These are phyloP conservation scores for Colletotrichum brevisporum DNA, from an alignment of 2,329 filamentous ascomycete species.

Conservation along the genomic window DNA sequence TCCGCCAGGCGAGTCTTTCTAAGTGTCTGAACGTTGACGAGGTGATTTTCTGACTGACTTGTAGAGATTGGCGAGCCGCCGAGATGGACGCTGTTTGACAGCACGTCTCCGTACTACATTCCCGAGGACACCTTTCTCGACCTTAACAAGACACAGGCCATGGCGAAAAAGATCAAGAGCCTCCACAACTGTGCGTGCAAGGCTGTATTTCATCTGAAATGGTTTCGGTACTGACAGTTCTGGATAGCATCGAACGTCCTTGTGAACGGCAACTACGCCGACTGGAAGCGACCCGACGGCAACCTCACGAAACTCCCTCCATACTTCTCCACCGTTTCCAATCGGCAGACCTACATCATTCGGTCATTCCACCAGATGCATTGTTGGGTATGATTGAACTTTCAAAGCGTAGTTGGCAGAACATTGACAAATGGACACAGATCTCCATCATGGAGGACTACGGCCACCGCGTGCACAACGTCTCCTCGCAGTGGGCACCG, in stretches of 20 bases:
- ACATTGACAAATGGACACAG: background rate
- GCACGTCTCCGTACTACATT: constrained; percentile 20
- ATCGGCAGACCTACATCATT: constrained; percentile 31
- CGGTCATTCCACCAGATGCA: constrained; percentile 35
- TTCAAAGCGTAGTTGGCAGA: too few species aligned
- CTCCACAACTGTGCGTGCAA: constrained; percentile 15
- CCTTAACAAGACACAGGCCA: constrained; percentile 15
- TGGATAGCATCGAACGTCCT: constrained; percentile 24
- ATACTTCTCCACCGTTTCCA: constrained; percentile 27
- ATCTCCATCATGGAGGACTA: constrained; percentile 34
- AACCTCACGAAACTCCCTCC: constrained; percentile 23
- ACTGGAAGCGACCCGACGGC: constrained; percentile 30
- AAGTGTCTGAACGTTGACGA: too few species aligned
- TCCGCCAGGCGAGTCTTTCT: constrained; percentile 8
- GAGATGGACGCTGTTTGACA: constrained; percentile 26
- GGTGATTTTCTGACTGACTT: background rate
- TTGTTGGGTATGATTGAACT: constrained; percentile 5
- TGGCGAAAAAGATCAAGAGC: constrained; percentile 14
- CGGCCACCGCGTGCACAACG: constrained; percentile 19
- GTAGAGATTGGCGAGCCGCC: constrained; percentile 23
- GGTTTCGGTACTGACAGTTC: too few species aligned
- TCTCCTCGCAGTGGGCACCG: constrained; percentile 26
- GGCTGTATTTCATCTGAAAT: too few species aligned
- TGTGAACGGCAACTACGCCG: constrained; percentile 20
- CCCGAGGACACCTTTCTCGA: constrained; percentile 25